phyloP scores from a whole-genome alignment of 495 filamentous ascomycete genomes.

The Daldinia decipiens region DNA sequence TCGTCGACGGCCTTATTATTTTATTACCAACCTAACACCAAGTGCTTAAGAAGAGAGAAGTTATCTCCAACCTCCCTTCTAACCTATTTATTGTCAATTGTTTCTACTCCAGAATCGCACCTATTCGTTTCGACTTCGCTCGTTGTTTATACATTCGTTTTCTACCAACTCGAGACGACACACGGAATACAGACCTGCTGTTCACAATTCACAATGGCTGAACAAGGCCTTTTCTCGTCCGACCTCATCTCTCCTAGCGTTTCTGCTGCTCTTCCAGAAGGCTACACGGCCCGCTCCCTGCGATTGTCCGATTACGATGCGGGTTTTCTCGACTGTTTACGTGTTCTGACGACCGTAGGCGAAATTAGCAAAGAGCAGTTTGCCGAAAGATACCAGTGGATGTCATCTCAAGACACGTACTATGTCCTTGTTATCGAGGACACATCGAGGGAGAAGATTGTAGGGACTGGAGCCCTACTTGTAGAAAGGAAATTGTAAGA shows the following conservation, averaged over 20 bases:
- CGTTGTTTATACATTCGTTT: not conserved
- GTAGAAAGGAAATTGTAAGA: slow-evolving; percentile 85
- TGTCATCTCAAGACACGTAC: slow-evolving; percentile 80
- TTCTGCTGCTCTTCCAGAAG: slow-evolving; percentile 73
- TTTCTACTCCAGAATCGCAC: not conserved
- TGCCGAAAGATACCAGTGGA: slow-evolving; percentile 84
- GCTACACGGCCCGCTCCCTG: slow-evolving; percentile 85
- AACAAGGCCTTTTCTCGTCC: slow-evolving; percentile 76
- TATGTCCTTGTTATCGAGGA: slow-evolving; percentile 87
- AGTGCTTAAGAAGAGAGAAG: not conserved
- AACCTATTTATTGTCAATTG: not conserved
- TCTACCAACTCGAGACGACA: slow-evolving; percentile 8
- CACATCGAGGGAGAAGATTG: slow-evolving; percentile 66
- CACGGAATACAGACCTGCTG: not conserved
- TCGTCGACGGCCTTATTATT: slow-evolving; percentile 13
- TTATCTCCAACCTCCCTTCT: not conserved
- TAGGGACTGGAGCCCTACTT: slow-evolving; percentile 87
- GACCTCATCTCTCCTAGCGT: slow-evolving; percentile 82
- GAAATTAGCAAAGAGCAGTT: slow-evolving; percentile 81
- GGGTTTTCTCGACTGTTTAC: slow-evolving; percentile 88
- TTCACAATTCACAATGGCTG: slow-evolving; percentile 49
- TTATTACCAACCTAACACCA: slow-evolving; percentile 1
- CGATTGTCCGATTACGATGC: slow-evolving; percentile 78
- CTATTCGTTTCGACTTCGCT: not conserved
- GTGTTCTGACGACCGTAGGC: slow-evolving; percentile 91